Evolutionary conservation across 768 basidiomycete genomes (phyloP), one percentile per base, ranked within the genome.

Genomic region (Phanerochaete sordida): DNA sequence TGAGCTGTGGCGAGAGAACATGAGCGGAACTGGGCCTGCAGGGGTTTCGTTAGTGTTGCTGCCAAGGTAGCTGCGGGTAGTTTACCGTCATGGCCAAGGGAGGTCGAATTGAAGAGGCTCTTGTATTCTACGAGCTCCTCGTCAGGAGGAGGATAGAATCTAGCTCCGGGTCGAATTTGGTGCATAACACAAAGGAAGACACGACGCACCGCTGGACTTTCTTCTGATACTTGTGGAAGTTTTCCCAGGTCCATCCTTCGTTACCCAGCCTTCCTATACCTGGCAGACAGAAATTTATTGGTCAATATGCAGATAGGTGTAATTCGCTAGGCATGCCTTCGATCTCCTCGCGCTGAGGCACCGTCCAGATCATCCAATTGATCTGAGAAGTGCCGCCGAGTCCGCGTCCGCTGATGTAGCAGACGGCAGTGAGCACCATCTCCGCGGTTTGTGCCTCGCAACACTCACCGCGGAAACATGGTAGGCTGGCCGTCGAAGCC

Each of bases 181-280:
- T 4, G 39, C 39, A 19, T 43, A 16, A 9, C 19, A 43, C 8
- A 43, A 43, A 11, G 8, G 11, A 11, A 19, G 19, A 13, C 33
- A 35, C 5, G 19, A 33, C 57, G 43, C 19, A 59, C 35, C 58
- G 26, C 49, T 60, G 53, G 15, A 35, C 43, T 27, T 54, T 52
- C 21, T 27, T 26, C 5, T 54, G 27, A 31, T 8, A 27, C 13
- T 28, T n/a, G 30, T 35, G 2, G 28, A 43, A 56, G 37, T 55
- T 59, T 6, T 56, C 37, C 62, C 62, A 63, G 11, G 59, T 63
- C 57, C 57, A 63, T 2, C 62, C 62, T 3, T 58, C 47, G 30
- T 63, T 63, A 0, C 62, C 62, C 15, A 63, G 27, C 1, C 46
- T 27, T 15, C 58, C 61, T 19, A 43, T 43, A 45, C 27, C 61